Conservation (phyloP, 768 basidiomycete genomes). For the Mycena capillaripes region DNA sequence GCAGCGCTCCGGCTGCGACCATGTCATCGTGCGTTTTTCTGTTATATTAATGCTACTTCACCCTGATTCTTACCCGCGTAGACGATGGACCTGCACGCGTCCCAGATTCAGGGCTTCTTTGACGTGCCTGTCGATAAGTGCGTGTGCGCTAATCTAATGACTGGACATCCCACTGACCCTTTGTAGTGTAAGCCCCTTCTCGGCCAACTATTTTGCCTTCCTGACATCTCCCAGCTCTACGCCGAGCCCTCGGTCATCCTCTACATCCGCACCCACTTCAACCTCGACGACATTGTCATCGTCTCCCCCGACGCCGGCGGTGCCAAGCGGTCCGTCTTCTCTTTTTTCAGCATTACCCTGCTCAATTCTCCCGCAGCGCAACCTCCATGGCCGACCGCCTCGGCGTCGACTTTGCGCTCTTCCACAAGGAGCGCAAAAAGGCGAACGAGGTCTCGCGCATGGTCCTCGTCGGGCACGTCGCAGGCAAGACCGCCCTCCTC, state of each 20-base stretch:
- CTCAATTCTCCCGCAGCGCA: conserved; percentile 67
- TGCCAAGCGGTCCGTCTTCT: conserved; percentile 86
- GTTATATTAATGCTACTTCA: background rate
- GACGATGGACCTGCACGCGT: conserved; percentile 99
- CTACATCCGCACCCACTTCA: conserved; percentile 95
- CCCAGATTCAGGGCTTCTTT: conserved; percentile 99
- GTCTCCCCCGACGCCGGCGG: conserved; percentile 99
- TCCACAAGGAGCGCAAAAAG: conserved; percentile 99
- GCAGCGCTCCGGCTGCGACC: conserved; percentile 92
- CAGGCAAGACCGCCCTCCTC: conserved; percentile 92
- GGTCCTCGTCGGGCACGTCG: conserved; percentile 95
- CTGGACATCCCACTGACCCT: conserved; percentile 6
- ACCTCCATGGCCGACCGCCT: conserved; percentile 97
- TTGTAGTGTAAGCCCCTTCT: conserved; percentile 31
- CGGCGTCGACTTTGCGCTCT: conserved; percentile 97
- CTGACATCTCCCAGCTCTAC: conserved; percentile 74
- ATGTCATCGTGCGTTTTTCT: conserved; percentile 85
- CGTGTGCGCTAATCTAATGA: conserved; percentile 51
- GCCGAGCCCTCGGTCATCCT: conserved; percentile 96
- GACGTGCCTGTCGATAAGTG: conserved; percentile 99
- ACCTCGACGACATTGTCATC: conserved; percentile 88
- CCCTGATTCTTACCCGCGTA: conserved; percentile 44
- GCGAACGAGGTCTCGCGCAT: conserved; percentile 95
- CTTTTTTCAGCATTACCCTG: conserved; percentile 22
- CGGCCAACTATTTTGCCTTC: background rate